Evolutionary conservation across 2,329 filamentous ascomycete genomes (phyloP).

Genomic region (Trichoderma atroviride): DNA sequence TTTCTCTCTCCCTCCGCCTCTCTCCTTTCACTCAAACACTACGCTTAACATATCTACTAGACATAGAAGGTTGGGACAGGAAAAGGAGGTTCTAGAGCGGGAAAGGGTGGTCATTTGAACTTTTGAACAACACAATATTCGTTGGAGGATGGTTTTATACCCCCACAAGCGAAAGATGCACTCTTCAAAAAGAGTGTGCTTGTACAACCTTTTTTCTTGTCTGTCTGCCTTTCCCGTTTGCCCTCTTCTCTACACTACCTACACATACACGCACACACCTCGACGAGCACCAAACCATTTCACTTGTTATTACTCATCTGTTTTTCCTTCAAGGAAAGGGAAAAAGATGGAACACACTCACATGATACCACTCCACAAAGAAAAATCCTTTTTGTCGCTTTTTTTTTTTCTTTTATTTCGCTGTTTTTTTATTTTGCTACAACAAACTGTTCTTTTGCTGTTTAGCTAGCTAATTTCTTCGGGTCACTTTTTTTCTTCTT

Average conservation of each 20-base stretch:
- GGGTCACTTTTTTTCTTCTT: background rate
- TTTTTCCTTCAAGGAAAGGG: background rate
- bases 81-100: background rate
- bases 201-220: background rate
- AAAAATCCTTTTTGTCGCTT: background rate
- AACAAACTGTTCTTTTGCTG: background rate
- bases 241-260: background rate
- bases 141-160: background rate
- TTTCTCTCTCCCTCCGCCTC: background rate
- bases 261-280: slow-evolving; percentile 2
- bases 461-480: background rate
- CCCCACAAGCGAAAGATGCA: background rate
- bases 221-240: background rate
- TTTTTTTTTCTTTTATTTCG: background rate
- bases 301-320: background rate
- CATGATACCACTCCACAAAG: slow-evolving; percentile 17
- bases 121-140: background rate
- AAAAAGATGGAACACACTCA: background rate
- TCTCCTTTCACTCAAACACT: background rate
- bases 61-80: slow-evolving; percentile 12
- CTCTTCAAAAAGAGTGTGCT: background rate
- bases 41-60: background rate
- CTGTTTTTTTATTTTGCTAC: background rate
- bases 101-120: background rate
- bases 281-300: background rate